Conservation (phyloP, 768 basidiomycete species). For the Serendipita vermifera region DNA sequence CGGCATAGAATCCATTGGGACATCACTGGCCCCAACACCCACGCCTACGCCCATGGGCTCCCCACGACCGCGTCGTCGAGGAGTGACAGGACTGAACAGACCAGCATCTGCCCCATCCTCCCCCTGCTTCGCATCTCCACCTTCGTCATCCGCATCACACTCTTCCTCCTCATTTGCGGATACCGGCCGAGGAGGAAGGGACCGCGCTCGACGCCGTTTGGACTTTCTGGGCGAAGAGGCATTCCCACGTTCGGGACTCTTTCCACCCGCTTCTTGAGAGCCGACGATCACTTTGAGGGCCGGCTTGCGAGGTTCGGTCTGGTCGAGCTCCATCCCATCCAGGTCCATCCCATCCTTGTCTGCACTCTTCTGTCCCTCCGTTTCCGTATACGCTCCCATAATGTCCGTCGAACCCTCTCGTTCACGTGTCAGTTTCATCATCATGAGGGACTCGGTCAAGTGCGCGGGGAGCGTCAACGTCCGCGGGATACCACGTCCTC, state of each 20-base stretch:
- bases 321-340: no score
- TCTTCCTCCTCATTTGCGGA: neutral
- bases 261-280: no score
- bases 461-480: constrained; percentile 4
- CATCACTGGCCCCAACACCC: neutral
- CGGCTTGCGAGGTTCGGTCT: no score
- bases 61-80: neutral
- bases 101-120: neutral
- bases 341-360: no score
- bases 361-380: no score
- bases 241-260: no score
- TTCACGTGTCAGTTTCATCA: constrained; percentile 1
- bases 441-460: neutral
- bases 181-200: neutral
- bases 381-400: no score
- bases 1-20: neutral
- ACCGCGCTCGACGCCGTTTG: neutral
- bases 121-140: neutral
- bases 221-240: no score
- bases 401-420: no score
- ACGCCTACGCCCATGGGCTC: no score
- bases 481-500: neutral
- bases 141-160: constrained; percentile 6
- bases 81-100: neutral
- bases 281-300: no score